Evolutionary conservation across 2,329 filamentous ascomycete genomes (phyloP).

Genomic region (Colletotrichum brevisporum): DNA sequence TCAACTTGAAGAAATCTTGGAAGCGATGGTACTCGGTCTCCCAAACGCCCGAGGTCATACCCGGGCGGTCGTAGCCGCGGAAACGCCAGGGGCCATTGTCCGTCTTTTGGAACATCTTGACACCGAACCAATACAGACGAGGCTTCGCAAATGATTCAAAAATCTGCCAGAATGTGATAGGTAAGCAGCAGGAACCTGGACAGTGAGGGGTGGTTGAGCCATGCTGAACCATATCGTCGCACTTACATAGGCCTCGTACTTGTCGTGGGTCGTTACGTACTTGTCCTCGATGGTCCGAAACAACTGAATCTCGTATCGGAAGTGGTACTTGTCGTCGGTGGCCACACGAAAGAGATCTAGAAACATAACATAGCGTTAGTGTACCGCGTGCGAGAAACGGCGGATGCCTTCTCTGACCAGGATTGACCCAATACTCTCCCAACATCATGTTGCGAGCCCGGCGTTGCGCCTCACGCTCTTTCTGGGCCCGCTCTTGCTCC

Average conservation of each 20-base stretch:
- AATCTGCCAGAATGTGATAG: slow-evolving; percentile 61
- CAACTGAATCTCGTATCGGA: slow-evolving; percentile 75
- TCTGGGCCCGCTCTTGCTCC: slow-evolving; percentile 50
- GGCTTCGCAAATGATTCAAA: slow-evolving; percentile 75
- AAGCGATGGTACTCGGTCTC: slow-evolving; percentile 64
- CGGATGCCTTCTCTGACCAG: slow-evolving; percentile 57
- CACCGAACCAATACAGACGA: slow-evolving; percentile 72
- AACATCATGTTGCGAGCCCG: slow-evolving; percentile 50
- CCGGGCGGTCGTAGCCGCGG: slow-evolving; percentile 51
- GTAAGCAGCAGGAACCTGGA: not conserved
- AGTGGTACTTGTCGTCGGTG: slow-evolving; percentile 74
- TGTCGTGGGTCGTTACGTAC: slow-evolving; percentile 33
- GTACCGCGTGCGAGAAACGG: no score
- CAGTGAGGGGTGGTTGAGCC: no score
- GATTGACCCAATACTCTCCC: slow-evolving; percentile 61
- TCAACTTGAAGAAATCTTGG: slow-evolving; percentile 68
- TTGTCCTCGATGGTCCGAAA: slow-evolving; percentile 27
- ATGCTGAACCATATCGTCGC: no score
- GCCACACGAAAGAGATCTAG: slow-evolving; percentile 76
- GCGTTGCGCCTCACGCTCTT: slow-evolving; percentile 52
- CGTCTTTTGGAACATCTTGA: slow-evolving; percentile 62
- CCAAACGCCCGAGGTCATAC: slow-evolving; percentile 56
- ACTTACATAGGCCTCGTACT: slow-evolving; percentile 71
- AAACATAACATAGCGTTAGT: not conserved
- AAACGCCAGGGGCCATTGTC: slow-evolving; percentile 41